Conservation (phyloP, 768 basidiomycete genomes). For the Amanita polypyramis region DNA sequence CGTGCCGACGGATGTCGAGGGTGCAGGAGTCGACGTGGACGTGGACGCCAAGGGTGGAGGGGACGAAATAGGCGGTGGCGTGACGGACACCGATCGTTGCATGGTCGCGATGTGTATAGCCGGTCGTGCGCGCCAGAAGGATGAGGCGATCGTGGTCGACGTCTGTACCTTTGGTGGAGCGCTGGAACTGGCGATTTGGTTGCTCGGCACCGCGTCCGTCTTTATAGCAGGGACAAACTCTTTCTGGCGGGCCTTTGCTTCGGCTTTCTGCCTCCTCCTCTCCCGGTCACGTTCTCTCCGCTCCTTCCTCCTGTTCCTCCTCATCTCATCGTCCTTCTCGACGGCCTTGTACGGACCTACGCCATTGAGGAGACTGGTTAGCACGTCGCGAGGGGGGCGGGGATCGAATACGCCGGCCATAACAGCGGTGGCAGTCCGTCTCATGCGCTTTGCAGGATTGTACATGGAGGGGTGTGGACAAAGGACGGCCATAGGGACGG, state of each 20-base stretch:
- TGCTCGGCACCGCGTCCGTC: constrained; percentile 20
- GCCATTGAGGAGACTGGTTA: constrained; percentile 73
- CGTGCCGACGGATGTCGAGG: constrained; percentile 61
- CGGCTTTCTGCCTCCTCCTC: constrained; percentile 25
- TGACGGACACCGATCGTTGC: constrained; percentile 65
- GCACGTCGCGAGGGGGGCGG: constrained; percentile 57
- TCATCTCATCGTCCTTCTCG: constrained; percentile 49
- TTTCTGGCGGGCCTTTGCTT: constrained; percentile 24
- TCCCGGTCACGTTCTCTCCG: constrained; percentile 42
- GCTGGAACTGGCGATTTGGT: constrained; percentile 19
- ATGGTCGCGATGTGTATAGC: constrained; percentile 61
- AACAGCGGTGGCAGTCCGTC: constrained; percentile 65
- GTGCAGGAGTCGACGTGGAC: constrained; percentile 65
- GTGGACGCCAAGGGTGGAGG: constrained; percentile 37
- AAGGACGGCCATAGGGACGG: constrained; percentile 23
- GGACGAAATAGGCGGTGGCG: constrained; percentile 53
- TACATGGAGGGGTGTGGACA: constrained; percentile 17
- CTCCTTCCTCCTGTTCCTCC: constrained; percentile 45
- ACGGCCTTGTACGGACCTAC: constrained; percentile 54
- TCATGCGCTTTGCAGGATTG: constrained; percentile 28
- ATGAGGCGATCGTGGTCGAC: constrained; percentile 25
- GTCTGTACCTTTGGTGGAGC: constrained; percentile 16
- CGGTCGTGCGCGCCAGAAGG: constrained; percentile 63
- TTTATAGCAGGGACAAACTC: constrained; percentile 17
- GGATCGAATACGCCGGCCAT: constrained; percentile 69